These are phyloP conservation scores for Camptophora hylomeconis DNA, from an alignment of 2,329 filamentous ascomycete species.

Conservation along the genomic window DNA sequence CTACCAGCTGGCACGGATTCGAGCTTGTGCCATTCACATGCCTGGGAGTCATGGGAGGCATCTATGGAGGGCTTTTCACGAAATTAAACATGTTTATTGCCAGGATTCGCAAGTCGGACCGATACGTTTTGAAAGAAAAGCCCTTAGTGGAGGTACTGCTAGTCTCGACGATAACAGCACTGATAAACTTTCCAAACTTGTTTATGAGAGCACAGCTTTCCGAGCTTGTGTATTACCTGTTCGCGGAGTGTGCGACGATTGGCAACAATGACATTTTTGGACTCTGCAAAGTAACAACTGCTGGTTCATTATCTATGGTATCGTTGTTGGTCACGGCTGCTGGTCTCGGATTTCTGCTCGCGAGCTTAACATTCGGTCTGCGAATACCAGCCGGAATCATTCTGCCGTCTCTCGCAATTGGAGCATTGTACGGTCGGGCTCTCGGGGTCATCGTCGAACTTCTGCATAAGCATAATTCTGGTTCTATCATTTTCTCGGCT, in stretches of 20 bases:
- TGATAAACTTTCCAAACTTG: slow-evolving; percentile 90
- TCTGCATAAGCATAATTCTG: slow-evolving; percentile 65
- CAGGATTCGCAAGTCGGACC: slow-evolving; percentile 55
- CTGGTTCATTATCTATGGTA: slow-evolving; percentile 69
- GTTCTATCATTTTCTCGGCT: slow-evolving; percentile 61
- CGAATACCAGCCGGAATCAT: slow-evolving; percentile 94
- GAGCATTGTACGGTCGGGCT: slow-evolving; percentile 77
- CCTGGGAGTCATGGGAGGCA: slow-evolving; percentile 77
- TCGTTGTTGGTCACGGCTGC: slow-evolving; percentile 72
- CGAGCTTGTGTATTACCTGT: slow-evolving; percentile 81
- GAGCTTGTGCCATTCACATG: slow-evolving; percentile 80
- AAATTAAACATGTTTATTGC: slow-evolving; percentile 83
- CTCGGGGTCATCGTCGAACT: slow-evolving; percentile 83
- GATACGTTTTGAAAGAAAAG: slow-evolving; percentile 34
- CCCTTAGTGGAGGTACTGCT: slow-evolving; percentile 68
- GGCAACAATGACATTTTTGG: slow-evolving; percentile 69
- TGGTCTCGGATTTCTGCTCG: slow-evolving; percentile 69
- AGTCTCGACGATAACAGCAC: slow-evolving; percentile 68
- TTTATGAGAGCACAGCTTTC: slow-evolving; percentile 92
- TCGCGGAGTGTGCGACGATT: slow-evolving; percentile 75
- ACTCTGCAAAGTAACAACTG: slow-evolving; percentile 68
- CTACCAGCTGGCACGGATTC: slow-evolving; percentile 83
- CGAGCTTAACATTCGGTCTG: slow-evolving; percentile 80
- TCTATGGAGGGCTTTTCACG: slow-evolving; percentile 92
- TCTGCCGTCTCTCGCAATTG: slow-evolving; percentile 89